A percentile compares a stretch with the other conserved stretches of the same genome.
These are phyloP conservation scores for Diospyros kaki DNA, from an alignment of 148 eudicot species.

Conservation along the genomic window DNA sequence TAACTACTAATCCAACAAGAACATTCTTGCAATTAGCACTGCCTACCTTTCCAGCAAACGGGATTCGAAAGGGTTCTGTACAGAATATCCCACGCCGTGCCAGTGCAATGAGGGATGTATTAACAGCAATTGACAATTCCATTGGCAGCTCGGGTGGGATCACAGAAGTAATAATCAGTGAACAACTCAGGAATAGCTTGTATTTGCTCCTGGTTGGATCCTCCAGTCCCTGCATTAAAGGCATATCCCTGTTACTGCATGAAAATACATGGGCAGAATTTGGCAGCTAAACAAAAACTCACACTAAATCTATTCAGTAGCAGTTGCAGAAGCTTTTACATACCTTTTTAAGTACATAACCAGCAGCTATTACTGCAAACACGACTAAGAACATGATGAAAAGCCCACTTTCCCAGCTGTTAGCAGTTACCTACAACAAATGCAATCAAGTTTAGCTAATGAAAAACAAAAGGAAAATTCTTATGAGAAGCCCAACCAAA, in stretches of 20 bases:
- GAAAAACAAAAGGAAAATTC: background rate
- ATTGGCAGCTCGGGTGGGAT: constrained; percentile 98
- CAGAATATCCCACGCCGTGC: constrained; percentile 91
- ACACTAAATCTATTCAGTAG: background rate
- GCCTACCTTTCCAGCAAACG: constrained; percentile 96
- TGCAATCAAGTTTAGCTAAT: constrained; percentile 12
- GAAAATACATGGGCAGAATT: background rate
- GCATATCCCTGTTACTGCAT: background rate
- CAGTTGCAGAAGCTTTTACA: constrained; percentile 6
- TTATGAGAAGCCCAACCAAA: background rate
- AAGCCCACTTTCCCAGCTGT: constrained; percentile 99
- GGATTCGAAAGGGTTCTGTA: constrained; percentile 96
- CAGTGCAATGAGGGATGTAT: constrained; percentile 93
- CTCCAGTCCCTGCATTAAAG: constrained; percentile 73
- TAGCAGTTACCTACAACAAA: constrained; percentile 79
- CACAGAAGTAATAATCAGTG: constrained; percentile 93
- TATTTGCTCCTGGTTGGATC: constrained; percentile 98
- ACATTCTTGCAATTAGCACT: background rate
- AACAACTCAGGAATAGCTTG: constrained; percentile 91
- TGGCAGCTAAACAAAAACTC: background rate
- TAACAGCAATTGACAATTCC: constrained; percentile 98
- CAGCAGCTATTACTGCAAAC: constrained; percentile 96
- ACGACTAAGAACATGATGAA: constrained; percentile 90
- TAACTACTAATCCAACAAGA: background rate
- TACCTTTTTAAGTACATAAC: constrained; percentile 97